Evolutionary conservation across 768 basidiomycete genomes (phyloP).

Genomic region (Tubosaeta sp.): DNA sequence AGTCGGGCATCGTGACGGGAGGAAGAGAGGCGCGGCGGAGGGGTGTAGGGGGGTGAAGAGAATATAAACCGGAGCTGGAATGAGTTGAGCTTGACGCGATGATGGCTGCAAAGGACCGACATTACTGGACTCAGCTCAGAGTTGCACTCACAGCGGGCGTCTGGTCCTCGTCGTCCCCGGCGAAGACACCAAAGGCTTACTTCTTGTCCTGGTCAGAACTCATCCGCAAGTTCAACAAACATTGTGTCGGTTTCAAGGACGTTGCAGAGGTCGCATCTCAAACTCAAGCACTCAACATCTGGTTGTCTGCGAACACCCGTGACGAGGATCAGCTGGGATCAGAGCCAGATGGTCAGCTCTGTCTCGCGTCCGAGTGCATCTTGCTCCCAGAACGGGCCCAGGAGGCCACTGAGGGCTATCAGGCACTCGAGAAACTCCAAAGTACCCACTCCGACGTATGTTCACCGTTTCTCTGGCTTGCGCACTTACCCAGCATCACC

Average conservation of each 20-base stretch:
- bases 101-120: constrained; percentile 59
- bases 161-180: constrained; percentile 63
- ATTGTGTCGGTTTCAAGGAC: constrained; percentile 58
- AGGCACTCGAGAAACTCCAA: constrained; percentile 47
- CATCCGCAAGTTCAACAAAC: constrained; percentile 83
- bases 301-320: constrained; percentile 43
- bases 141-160: constrained; percentile 65
- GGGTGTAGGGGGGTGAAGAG: constrained; percentile 9
- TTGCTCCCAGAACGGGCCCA: constrained; percentile 51
- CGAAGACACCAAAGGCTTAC: constrained; percentile 51
- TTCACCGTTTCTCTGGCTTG: constrained; percentile 11
- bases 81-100: not conserved
- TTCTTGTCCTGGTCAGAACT: constrained; percentile 72
- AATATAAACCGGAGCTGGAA: constrained; percentile 1
- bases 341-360: constrained; percentile 32
- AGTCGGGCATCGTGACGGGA: constrained; percentile 25
- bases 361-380: constrained; percentile 54
- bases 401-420: constrained; percentile 55
- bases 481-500: constrained; percentile 7
- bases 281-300: constrained; percentile 58
- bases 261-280: constrained; percentile 64
- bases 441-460: constrained; percentile 56
- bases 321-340: constrained; percentile 57
- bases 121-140: constrained; percentile 78
- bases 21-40: constrained; percentile 7